Evolutionary conservation across 2,329 filamentous ascomycete species (phyloP).

Genomic region (Albifimbria verrucaria): DNA sequence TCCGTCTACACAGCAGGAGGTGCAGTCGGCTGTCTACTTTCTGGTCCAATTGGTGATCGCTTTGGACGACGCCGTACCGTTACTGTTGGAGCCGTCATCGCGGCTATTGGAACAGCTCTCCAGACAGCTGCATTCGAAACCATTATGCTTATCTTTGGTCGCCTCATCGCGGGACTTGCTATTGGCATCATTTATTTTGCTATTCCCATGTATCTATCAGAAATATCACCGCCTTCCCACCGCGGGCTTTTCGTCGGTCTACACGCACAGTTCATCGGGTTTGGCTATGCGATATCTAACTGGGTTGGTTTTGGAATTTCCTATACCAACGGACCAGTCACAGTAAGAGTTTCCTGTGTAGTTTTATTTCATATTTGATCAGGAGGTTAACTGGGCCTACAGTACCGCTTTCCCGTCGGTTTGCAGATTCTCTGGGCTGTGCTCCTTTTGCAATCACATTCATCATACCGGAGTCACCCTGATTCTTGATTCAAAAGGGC

Average conservation of each 20-base stretch:
- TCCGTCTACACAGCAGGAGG: conserved; percentile 44
- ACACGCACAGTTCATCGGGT: conserved; percentile 4
- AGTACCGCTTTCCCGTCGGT: conserved; percentile 27
- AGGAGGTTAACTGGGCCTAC: conserved; percentile 13
- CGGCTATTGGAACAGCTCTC: conserved; percentile 48
- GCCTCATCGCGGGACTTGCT: conserved; percentile 20
- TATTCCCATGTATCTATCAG: conserved; percentile 21
- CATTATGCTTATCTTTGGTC: conserved; percentile 18
- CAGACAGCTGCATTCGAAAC: conserved; percentile 44
- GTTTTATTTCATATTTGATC: background rate
- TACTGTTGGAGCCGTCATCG: conserved; percentile 49
- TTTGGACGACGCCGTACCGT: conserved; percentile 53
- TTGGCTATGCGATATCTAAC: conserved; percentile 1
- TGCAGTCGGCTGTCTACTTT: conserved; percentile 18
- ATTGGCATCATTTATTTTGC: conserved; percentile 16
- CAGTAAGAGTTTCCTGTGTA: conserved; percentile 17
- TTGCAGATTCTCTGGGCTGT: background rate
- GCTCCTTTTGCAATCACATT: background rate
- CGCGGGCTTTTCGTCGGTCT: conserved; percentile 12
- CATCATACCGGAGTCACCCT: background rate
- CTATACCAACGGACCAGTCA: conserved; percentile 18
- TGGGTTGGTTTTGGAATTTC: conserved; percentile 5
- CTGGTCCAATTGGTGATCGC: conserved; percentile 46
- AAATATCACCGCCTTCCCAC: conserved; percentile 18
- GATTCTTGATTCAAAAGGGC: background rate